Evolutionary conservation across 2,329 filamentous ascomycete genomes (phyloP).

Genomic region (Coniochaeta sp.): DNA sequence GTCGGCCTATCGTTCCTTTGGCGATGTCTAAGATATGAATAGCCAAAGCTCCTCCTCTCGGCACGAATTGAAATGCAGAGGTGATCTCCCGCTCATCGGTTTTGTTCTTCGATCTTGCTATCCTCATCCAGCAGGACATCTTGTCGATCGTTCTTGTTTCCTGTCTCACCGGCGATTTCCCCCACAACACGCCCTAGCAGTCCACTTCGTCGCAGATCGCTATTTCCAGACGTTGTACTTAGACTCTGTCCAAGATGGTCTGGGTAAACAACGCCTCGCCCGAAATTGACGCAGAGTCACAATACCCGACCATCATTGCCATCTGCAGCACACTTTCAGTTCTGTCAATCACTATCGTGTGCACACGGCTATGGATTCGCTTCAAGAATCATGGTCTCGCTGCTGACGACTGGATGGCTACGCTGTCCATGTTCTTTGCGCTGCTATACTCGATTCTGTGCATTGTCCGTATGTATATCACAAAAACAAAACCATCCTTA

Average conservation of each 20-base stretch:
- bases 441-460: conserved; percentile 41
- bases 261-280: conserved; percentile 44
- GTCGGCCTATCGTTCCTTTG: too few species aligned
- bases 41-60: neutral
- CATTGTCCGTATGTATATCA: conserved; percentile 36
- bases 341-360: conserved; percentile 33
- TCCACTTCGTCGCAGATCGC: neutral
- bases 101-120: neutral
- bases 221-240: too few species aligned
- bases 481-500: neutral
- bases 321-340: conserved; percentile 37
- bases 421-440: conserved; percentile 34
- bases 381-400: conserved; percentile 33
- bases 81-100: neutral
- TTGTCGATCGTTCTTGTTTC: neutral
- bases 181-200: neutral
- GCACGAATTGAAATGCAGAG: neutral
- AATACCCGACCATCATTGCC: conserved; percentile 40
- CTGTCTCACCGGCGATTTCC: neutral
- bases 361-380: conserved; percentile 33
- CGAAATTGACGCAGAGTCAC: conserved; percentile 36
- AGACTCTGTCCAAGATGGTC: conserved; percentile 29
- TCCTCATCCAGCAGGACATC: neutral
- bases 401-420: conserved; percentile 36
- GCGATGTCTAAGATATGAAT: neutral